Base-by-base conservation (phyloP, 441 rosid genomes). In the Biscutella auriculata region DNA sequence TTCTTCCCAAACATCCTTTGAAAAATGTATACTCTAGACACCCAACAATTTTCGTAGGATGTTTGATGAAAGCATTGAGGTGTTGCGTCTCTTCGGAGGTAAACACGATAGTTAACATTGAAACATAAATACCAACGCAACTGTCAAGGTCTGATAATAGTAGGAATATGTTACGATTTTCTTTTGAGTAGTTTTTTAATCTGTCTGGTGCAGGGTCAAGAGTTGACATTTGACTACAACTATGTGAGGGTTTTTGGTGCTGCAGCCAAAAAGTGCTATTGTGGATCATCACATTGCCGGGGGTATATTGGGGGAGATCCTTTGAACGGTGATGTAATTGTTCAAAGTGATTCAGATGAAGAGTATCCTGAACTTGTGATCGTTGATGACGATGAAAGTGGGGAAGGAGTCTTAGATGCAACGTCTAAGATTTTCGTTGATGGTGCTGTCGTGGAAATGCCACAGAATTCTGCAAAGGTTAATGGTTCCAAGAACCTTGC, bases 271-370 rank as follows among this genome's bases (percentile, higher is more conserved):
- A 85, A 75, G 80, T 94, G 99, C 63, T 79, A 85, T 57, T 94
- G 99, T 72, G 87, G 88, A 37, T 81, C 99, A 54, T 67, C 81
- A 47, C 93, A 81, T 23, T 94, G 99, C 72, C 82, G 84, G 61
- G 99, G 99, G 53, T 89, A 94, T 71, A 89, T 94, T 60, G 99
- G 99, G 40, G 96, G 99, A 65, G 97, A 93, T 83, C 93, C 84
- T 36, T 75, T 76, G 41, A 79, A 73, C 62, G 70, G 82, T 60
- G 99, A 90, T 73, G 77, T 82, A 61, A 72, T 87, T 61, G 54
- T 69, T 63, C 91, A 89, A 71, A 92, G 87, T 74, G 99, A 94
- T 76, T 94, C 99, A 44, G 97, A 94, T 79, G 99, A 87, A 74
- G 99, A 94, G 76, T 89, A 73, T 81, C 87, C 85, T 54, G 99